Conservation (phyloP, 176 grass and related monocot genomes). For the Alloteropsis semialata region DNA sequence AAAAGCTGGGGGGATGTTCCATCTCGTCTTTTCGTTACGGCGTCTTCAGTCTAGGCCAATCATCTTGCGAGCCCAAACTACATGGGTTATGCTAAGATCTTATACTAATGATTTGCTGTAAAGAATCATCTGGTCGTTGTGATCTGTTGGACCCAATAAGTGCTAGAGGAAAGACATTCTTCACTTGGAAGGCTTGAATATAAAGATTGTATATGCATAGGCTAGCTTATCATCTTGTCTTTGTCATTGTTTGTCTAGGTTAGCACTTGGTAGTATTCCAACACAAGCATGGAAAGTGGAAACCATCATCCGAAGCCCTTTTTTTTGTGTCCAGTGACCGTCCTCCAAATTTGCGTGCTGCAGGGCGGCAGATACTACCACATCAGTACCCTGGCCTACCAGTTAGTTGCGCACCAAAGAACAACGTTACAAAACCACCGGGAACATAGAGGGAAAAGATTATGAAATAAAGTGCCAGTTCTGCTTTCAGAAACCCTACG, state of each 20-base stretch:
- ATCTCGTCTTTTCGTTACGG: background rate
- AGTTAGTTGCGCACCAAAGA: background rate
- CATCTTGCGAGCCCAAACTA: background rate
- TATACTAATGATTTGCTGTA: background rate
- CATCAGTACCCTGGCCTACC: slow-evolving; percentile 15
- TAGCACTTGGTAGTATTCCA: background rate
- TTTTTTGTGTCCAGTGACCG: background rate
- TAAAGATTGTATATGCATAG: background rate
- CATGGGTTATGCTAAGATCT: background rate
- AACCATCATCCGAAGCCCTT: slow-evolving; percentile 17
- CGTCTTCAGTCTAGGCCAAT: background rate
- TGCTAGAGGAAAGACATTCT: slow-evolving; percentile 26
- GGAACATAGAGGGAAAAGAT: background rate
- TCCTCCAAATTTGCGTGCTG: background rate
- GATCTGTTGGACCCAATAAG: background rate
- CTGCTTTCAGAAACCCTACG: background rate
- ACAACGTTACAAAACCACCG: background rate
- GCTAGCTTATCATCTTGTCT: slow-evolving; percentile 13
- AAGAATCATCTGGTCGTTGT: too few relatives aligned
- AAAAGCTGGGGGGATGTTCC: background rate
- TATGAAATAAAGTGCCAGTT: background rate
- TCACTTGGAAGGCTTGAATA: slow-evolving; percentile 40
- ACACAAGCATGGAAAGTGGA: slow-evolving; percentile 7
- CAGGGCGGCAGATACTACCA: background rate
- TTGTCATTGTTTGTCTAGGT: slow-evolving; percentile 17